Percentiles rank a stretch among this genome's conserved stretches.
Conservation (phyloP, 257 asterid genomes). For the Nicotiana knightiana region DNA sequence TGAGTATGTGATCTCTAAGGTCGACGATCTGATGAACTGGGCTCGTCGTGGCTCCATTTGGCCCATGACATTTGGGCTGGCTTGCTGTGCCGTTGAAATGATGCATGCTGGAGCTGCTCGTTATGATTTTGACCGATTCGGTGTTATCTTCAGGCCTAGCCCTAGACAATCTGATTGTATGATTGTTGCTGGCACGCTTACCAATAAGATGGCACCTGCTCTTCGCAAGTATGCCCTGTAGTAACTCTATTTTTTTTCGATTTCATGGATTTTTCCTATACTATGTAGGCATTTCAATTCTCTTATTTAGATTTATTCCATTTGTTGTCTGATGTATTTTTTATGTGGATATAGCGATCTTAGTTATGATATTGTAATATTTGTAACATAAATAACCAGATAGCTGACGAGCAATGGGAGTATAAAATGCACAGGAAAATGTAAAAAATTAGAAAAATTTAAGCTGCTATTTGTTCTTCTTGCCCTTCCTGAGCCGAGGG, state of each 20-base stretch:
- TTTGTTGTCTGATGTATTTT: no score
- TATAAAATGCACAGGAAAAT: background rate
- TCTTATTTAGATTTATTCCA: no score
- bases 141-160: conserved; percentile 92
- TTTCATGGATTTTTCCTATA: no score
- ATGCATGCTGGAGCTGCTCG: conserved; percentile 99
- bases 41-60: conserved; percentile 90
- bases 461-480: background rate
- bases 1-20: conserved; percentile 86
- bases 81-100: conserved; percentile 98
- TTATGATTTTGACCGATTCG: conserved; percentile 89
- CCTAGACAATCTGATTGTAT: conserved; percentile 94
- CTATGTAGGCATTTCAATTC: no score
- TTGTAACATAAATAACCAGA: no score
- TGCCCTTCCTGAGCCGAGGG: no score
- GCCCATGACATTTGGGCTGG: conserved; percentile 97
- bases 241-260: no score
- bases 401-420: no score
- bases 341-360: no score
- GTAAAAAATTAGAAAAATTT: no score
- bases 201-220: conserved; percentile 98
- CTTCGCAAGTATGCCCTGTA: no score
- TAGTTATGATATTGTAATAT: no score
- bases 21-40: conserved; percentile 94
- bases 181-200: conserved; percentile 84